These are phyloP conservation scores for Blastomyces emzantsi DNA, from an alignment of 2,329 filamentous ascomycete genomes.

Conservation along the genomic window DNA sequence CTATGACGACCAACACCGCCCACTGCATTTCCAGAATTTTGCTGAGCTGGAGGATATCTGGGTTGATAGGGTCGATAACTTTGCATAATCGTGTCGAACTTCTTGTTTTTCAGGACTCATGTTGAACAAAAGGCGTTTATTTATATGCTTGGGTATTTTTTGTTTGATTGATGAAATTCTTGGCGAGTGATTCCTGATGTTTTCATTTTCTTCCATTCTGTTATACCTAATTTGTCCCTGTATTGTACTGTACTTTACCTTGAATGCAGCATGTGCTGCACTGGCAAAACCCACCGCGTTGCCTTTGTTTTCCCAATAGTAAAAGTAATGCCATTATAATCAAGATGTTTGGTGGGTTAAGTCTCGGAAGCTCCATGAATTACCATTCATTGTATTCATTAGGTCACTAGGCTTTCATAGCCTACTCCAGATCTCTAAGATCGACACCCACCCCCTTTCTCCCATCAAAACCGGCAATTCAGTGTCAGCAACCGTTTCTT, in stretches of 20 bases:
- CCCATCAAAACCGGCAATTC: neutral
- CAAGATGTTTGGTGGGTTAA: neutral
- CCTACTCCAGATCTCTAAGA: too few species aligned
- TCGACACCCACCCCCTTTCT: neutral
- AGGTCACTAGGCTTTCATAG: neutral
- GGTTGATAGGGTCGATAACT: constrained; percentile 87
- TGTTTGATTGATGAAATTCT: constrained; percentile 11
- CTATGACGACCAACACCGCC: constrained; percentile 86
- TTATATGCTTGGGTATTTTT: constrained; percentile 11
- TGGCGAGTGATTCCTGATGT: constrained; percentile 11
- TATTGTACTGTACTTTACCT: neutral
- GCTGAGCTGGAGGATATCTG: constrained; percentile 94
- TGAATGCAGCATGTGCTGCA: neutral
- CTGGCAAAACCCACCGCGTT: neutral
- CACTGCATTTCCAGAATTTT: constrained; percentile 95
- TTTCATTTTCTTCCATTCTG: constrained; percentile 5
- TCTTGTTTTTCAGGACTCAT: neutral
- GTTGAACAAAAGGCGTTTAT: constrained; percentile 18
- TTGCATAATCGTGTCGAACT: constrained; percentile 54
- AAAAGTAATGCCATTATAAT: neutral
- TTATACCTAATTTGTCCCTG: neutral
- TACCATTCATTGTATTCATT: neutral
- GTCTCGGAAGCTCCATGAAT: neutral
- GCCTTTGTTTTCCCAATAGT: neutral
- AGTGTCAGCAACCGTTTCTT: neutral